Evolutionary conservation across 306 rosid genomes (phyloP), one percentile per base, ranked within the genome.

Genomic region (Urtica urens): DNA sequence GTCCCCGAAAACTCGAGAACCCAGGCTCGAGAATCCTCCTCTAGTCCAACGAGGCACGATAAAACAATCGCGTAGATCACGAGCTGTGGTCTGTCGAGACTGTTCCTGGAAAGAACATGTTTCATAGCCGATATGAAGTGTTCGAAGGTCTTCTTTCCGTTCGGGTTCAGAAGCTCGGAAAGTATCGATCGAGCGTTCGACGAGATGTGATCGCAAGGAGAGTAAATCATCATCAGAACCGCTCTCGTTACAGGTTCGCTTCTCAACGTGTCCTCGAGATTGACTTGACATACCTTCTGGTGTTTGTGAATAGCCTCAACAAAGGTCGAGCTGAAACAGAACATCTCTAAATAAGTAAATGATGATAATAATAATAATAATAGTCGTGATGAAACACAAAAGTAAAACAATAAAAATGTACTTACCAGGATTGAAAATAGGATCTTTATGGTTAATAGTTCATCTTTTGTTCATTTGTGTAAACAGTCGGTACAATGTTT

Each of bases 211-310:
- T 62, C 64, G 73, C 93, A 81, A 45, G 93, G 95, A 67, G 97
- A 83, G 74, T 70, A 73, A 53, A 81, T 47, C 95, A 84, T 78
- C 97, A 81, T 74, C 33, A 76, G 71, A 70, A 83, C 80, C 52
- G 86, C 90, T 69, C 86, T 74, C 27, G 79, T 58, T 15, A 62
- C 72, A 12, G 93, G 69, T 51, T 73, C 90, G 46, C 78, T 62
- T 76, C 70, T 81, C 50, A 79, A 65, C 67, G 57, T 62, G 63
- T 69, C 72, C 60, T 49, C 1, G 29, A 23, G 63, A 42, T 58
- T 62, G 59, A 79, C 57, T 49, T 74, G 54, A 70, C 43, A 38
- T 68, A 77, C n/a, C n/a, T n/a, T n/a, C n/a, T n/a, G n/a, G 79
- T 81, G 68, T 52, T 74, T 70, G 49, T 29, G 53, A 54, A 74